Percentiles rank a stretch among this genome's conserved stretches.
Evolutionary conservation across 805 yeast species (phyloP).

Genomic region (Yarrowia hollandica): DNA sequence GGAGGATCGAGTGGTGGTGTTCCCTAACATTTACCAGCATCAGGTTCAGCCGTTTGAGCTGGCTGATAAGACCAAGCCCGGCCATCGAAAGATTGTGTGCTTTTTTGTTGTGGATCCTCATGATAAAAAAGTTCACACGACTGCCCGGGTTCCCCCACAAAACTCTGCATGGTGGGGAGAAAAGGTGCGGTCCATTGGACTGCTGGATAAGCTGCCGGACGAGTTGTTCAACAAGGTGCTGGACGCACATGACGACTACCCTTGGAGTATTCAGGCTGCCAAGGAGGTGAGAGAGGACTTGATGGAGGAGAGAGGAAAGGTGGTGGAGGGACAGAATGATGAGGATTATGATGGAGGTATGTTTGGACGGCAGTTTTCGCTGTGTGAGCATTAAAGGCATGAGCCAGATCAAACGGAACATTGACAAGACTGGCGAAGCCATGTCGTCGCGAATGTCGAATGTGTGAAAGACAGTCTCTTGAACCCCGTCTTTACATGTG

Average conservation of each 20-base stretch:
- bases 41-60: conserved; percentile 46
- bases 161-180: conserved; percentile 44
- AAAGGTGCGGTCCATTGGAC: conserved; percentile 19
- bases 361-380: conserved; percentile 35
- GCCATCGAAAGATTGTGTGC: conserved; percentile 46
- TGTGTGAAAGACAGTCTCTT: no score
- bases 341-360: conserved; percentile 33
- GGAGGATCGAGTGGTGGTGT: conserved; percentile 42
- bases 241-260: conserved; percentile 13
- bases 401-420: no score
- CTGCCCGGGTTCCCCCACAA: conserved; percentile 46
- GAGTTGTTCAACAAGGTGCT: conserved; percentile 25
- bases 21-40: conserved; percentile 47
- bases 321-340: conserved; percentile 30
- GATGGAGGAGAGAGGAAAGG: conserved; percentile 34
- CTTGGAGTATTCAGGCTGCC: conserved; percentile 36
- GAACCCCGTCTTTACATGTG: no score
- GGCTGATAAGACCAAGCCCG: conserved; percentile 43
- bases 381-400: conserved; percentile 44
- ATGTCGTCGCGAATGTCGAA: no score
- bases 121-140: conserved; percentile 39
- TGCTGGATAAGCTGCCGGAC: conserved; percentile 8
- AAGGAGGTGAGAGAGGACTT: conserved; percentile 40
- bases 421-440: no score
- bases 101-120: conserved; percentile 46